Evolutionary conservation across 768 basidiomycete genomes (phyloP).

Genomic region (Tulasnella sp.): DNA sequence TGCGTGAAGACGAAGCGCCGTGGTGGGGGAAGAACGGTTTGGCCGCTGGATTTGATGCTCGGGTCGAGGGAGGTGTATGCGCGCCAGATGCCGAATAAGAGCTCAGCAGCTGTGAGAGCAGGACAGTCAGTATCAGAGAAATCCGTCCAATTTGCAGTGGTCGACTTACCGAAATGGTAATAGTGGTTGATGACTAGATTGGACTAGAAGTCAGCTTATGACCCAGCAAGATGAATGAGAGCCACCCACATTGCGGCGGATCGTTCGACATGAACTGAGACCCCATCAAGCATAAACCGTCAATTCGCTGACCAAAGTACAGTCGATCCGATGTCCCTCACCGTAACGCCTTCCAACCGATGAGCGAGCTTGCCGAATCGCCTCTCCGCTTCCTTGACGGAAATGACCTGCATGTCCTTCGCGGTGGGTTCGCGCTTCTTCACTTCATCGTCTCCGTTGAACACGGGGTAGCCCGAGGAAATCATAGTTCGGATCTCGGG

Average conservation of each 20-base stretch:
- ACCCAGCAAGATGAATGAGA: neutral
- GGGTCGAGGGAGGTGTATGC: constrained; percentile 77
- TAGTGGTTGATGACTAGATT: constrained; percentile 69
- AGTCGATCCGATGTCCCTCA: constrained; percentile 15
- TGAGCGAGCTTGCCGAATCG: constrained; percentile 66
- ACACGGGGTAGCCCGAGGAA: constrained; percentile 53
- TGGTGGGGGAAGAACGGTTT: constrained; percentile 59
- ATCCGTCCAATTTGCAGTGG: too few relatives aligned
- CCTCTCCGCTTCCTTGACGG: constrained; percentile 47
- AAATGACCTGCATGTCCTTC: constrained; percentile 67
- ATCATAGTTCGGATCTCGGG: constrained; percentile 60
- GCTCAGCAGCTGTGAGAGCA: constrained; percentile 52
- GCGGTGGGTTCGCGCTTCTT: constrained; percentile 59
- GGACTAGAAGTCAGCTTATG: neutral
- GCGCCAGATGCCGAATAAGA: constrained; percentile 87
- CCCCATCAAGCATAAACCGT: neutral
- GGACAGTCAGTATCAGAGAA: neutral
- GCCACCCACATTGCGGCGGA: constrained; percentile 61
- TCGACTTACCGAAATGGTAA: constrained; percentile 58
- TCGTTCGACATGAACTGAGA: constrained; percentile 85
- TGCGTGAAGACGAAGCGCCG: constrained; percentile 69
- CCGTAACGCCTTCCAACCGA: constrained; percentile 55
- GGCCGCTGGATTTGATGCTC: constrained; percentile 49
- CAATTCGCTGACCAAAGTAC: constrained; percentile 31
- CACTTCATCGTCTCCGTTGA: constrained; percentile 43